Percentiles rank a stretch among this genome's conserved stretches.
Conservation (phyloP, 2,329 filamentous ascomycete species). For the Sarocladium strictum region DNA sequence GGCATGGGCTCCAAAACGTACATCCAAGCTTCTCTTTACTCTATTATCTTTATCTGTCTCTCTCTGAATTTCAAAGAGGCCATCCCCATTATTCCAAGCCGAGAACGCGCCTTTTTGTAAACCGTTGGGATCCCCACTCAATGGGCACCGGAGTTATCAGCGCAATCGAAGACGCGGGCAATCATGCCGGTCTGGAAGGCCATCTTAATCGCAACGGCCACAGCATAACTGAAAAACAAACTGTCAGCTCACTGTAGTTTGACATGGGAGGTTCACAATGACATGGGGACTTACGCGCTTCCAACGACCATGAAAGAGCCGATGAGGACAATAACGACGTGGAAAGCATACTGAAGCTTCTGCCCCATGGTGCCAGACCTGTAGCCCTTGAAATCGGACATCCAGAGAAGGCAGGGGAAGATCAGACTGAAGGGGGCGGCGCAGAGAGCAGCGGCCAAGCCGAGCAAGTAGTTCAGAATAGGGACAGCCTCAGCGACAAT, state of each 20-base stretch:
- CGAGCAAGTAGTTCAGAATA: slow-evolving; percentile 9
- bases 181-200: slow-evolving; percentile 18
- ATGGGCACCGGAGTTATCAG: slow-evolving; percentile 19
- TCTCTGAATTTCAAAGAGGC: no score
- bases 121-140: background rate
- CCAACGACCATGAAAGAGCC: slow-evolving; percentile 29
- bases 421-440: background rate
- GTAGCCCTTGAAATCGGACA: slow-evolving; percentile 15
- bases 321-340: slow-evolving; percentile 11
- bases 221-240: slow-evolving; percentile 16
- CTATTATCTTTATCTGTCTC: no score
- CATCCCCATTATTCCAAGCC: no score
- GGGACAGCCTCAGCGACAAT: slow-evolving; percentile 12
- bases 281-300: slow-evolving; percentile 30
- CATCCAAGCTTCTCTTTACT: no score
- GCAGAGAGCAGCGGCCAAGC: slow-evolving; percentile 1
- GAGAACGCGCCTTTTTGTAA: no score
- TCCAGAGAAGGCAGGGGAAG: slow-evolving; percentile 3
- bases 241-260: background rate
- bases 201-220: slow-evolving; percentile 18
- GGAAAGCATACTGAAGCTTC: slow-evolving; percentile 9
- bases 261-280: background rate
- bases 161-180: slow-evolving; percentile 19
- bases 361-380: slow-evolving; percentile 13
- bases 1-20: no score